phyloP scores from a whole-genome alignment of 2,329 filamentous ascomycete genomes.

The Xylariaceae sp. region DNA sequence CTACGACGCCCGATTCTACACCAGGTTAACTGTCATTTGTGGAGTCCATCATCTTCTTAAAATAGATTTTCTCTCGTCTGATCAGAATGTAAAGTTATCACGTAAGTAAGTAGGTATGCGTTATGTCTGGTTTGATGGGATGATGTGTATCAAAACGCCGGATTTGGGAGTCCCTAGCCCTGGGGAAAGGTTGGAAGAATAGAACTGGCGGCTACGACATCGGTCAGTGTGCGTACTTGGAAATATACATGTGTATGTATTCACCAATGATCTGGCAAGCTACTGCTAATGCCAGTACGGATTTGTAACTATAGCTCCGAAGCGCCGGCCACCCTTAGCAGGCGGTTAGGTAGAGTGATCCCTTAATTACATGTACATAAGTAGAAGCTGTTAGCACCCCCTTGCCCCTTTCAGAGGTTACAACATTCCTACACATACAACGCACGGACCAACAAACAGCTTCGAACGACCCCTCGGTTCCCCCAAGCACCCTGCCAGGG shows the following conservation, averaged over 20 bases:
- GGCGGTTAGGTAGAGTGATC: background rate
- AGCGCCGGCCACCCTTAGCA: conserved; percentile 2
- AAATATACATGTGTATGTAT: background rate
- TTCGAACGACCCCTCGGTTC: background rate
- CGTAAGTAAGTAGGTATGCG: too few species aligned
- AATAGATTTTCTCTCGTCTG: too few species aligned
- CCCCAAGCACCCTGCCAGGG: background rate
- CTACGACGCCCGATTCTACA: background rate
- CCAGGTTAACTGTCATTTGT: background rate
- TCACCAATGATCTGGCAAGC: too few species aligned
- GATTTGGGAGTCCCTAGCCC: background rate
- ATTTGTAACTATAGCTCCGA: conserved; percentile 17
- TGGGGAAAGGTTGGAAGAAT: background rate
- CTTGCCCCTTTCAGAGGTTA: too few species aligned
- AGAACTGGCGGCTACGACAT: background rate
- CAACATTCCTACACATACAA: background rate
- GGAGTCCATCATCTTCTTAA: background rate
- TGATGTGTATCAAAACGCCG: too few species aligned
- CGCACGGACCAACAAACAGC: conserved; percentile 1
- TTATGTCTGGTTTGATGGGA: too few species aligned
- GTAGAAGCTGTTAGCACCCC: too few species aligned
- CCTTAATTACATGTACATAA: background rate
- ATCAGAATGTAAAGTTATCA: too few species aligned
- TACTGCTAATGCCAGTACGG: background rate
- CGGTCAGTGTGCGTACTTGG: background rate